phyloP scores from a whole-genome alignment of 2,329 filamentous ascomycete genomes.

The Alternaria dauci region DNA sequence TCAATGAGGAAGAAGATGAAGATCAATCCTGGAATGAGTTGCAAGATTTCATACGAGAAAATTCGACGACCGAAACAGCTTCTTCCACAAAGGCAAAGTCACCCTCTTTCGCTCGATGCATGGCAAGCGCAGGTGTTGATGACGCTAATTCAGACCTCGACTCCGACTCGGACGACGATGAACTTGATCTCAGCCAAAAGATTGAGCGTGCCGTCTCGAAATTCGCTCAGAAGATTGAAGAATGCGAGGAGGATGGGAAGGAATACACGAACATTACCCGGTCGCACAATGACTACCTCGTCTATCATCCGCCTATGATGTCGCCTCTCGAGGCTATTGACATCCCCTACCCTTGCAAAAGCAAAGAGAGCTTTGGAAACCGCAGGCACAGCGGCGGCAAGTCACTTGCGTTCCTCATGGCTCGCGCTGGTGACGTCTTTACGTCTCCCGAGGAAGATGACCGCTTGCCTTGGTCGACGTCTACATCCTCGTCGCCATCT shows the following conservation, averaged over 20 bases:
- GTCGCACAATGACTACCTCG: neutral
- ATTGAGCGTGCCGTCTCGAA: neutral
- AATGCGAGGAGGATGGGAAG: neutral
- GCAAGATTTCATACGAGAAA: neutral
- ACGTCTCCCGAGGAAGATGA: neutral
- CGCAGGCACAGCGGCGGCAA: neutral
- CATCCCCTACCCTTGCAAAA: neutral
- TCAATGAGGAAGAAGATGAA: conserved; percentile 1
- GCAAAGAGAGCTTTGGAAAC: neutral
- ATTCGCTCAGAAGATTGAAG: neutral
- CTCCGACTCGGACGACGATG: neutral
- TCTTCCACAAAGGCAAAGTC: neutral
- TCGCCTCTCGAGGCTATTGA: neutral
- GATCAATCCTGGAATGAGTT: neutral
- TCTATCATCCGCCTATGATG: neutral
- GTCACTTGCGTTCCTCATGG: conserved; percentile 4
- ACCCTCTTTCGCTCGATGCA: conserved; percentile 10
- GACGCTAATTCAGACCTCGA: conserved; percentile 6
- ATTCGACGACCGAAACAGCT: neutral
- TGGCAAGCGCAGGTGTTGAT: conserved; percentile 7
- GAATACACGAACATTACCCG: neutral
- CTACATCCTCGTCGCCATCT: neutral
- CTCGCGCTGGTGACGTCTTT: neutral
- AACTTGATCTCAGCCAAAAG: neutral
- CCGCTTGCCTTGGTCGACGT: neutral